These are phyloP conservation scores for Eucalyptus pauciflora DNA, from an alignment of 345 rosid genomes.

Conservation along the genomic window DNA sequence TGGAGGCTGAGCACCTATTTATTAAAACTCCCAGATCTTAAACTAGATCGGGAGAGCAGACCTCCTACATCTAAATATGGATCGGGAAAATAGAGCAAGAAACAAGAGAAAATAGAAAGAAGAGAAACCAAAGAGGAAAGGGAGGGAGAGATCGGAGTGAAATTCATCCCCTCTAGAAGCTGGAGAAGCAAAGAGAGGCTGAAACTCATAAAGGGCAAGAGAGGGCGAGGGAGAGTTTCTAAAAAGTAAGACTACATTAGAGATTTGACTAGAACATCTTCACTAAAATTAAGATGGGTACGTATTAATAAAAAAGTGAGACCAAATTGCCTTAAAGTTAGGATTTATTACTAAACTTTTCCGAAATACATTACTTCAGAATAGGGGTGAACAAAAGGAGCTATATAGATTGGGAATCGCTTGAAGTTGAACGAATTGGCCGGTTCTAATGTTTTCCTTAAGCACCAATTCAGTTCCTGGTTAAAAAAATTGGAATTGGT, in stretches of 20 bases:
- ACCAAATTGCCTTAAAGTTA: neutral
- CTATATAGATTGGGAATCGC: neutral
- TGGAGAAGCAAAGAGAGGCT: neutral
- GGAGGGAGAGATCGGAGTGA: neutral
- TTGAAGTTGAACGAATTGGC: neutral
- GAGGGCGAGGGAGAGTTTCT: neutral
- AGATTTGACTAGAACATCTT: neutral
- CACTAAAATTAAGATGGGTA: neutral
- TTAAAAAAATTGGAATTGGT: neutral
- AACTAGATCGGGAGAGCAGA: rapidly evolving
- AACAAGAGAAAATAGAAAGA: neutral
- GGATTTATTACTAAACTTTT: neutral
- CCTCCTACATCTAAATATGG: neutral
- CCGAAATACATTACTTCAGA: no score
- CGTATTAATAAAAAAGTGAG: neutral
- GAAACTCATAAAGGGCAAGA: neutral
- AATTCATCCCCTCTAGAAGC: neutral
- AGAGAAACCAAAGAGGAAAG: neutral
- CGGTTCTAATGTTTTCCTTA: neutral
- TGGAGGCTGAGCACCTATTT: neutral
- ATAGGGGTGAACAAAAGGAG: neutral
- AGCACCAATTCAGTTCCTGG: rapidly evolving
- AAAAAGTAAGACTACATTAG: no score
- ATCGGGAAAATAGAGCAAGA: neutral
- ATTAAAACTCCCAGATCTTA: neutral